These are phyloP conservation scores for Cyclocybe aegerita DNA, from an alignment of 768 basidiomycete species.

Conservation along the genomic window DNA sequence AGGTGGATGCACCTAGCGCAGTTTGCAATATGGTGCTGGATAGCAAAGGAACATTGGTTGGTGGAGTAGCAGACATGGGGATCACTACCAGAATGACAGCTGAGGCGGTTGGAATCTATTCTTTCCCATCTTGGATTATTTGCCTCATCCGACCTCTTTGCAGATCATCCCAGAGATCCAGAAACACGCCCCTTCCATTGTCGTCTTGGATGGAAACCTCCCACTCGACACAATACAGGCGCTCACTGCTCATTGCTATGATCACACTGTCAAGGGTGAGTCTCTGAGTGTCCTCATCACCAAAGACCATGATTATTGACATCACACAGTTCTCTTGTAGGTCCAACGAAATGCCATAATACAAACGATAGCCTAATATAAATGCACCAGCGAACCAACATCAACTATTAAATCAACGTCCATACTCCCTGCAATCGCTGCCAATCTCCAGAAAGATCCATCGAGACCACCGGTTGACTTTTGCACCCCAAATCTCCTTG, in stretches of 20 bases:
- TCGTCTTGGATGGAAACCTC: slow-evolving; percentile 80
- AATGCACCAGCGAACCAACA: slow-evolving; percentile 78
- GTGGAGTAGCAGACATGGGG: slow-evolving; percentile 94
- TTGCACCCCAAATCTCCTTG: slow-evolving; percentile 83
- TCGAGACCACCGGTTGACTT: slow-evolving; percentile 56
- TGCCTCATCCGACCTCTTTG: not conserved
- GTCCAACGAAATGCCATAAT: slow-evolving; percentile 20
- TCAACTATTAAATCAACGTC: slow-evolving; percentile 77
- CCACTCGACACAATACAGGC: slow-evolving; percentile 48
- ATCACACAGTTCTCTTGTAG: slow-evolving; percentile 70
- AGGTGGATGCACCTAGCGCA: slow-evolving; percentile 52
- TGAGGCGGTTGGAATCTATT: slow-evolving; percentile 33
- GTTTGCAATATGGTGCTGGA: slow-evolving; percentile 89
- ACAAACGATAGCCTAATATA: not conserved
- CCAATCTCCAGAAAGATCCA: slow-evolving; percentile 26
- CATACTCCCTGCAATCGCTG: slow-evolving; percentile 63
- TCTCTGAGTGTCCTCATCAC: slow-evolving; percentile 2
- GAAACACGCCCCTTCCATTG: slow-evolving; percentile 49
- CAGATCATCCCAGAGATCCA: slow-evolving; percentile 56
- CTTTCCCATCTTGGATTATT: not conserved
- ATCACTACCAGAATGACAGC: slow-evolving; percentile 52
- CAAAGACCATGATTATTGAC: slow-evolving; percentile 5
- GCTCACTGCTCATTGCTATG: slow-evolving; percentile 52
- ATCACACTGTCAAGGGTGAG: slow-evolving; percentile 54
- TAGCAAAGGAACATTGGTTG: slow-evolving; percentile 62